Base-by-base conservation (phyloP, 129 eudicot species). In the Erigeron canadensis region DNA sequence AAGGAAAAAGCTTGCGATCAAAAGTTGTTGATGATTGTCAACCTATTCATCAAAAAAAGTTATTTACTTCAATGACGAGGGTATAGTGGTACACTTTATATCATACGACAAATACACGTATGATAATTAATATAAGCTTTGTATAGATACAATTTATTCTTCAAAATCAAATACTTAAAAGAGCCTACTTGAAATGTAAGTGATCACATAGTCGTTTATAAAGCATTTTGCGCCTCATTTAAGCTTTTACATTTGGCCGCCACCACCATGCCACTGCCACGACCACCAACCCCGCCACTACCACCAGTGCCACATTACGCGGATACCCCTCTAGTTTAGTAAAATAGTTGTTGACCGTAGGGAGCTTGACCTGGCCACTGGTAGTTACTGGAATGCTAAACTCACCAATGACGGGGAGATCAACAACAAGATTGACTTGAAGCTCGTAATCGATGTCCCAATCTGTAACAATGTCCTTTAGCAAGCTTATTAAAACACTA, bases 401-500 rank as follows among this genome's bases (percentile, higher is more conserved):
- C 15, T 80, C 67, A 11, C 76, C 79, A 9, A 80, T 23, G 71
- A 74, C 19, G 6, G 81, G 81, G 64, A 80, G 58, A 41, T 80
- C 79, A 68, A 80, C 69, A 2, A 67, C 65, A 2, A 80, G 76
- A 23, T 8, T 23, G 44, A 74, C 60, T 67, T 66, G 62, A 63
- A 80, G 75, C 66, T 80, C 83, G 15, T 80, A 80, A 34, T 80
- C 83, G 3, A 80, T 69, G 61, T 80, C 83, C 83, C 83, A 74
- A 18, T 80, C 83, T 1, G 8, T 3, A 19, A 67, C 72, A 60
- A 80, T 63, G 67, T 80, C 83, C 42, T 74, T 80, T 39, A 69
- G 71, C 65, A 80, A 61, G 67, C 55, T 74, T 22, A 74, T 10
- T 34, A 80, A 53, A 2, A 80, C 51, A 1, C 18, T 75, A 42